Evolutionary conservation across 1,284 basidiomycete species (phyloP), one percentile per base, ranked within the genome.

Genomic region (Xerocomus nothofagi): DNA sequence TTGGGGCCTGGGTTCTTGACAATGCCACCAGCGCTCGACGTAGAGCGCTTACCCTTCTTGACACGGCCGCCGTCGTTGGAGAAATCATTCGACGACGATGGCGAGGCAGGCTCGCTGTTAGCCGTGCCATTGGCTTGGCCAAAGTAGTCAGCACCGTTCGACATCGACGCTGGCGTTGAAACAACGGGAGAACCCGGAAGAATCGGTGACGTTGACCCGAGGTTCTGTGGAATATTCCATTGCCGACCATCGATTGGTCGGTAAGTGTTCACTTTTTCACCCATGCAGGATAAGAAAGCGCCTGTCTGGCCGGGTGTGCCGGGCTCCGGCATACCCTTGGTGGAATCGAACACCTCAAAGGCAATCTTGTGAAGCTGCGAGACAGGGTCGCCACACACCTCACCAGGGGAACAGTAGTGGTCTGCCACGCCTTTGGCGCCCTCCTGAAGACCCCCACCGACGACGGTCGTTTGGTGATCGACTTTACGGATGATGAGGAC

Each of bases 351-450:
- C 9, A 94, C 84, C 71, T 95, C 93, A 57, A 95, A 91, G 0
- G 91, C 93, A 55, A 95, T 86, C 74, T 94, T 98, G 75, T 97
- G 94, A 46, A 97, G 76, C 65, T 98, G 96, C 17, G 92, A 94
- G 20, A 98, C 93, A 5, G 93, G 89, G 63, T 98, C 93, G 4
- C 94, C 93, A 52, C 91, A 88, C 1, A 91, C 84, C 70, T 98
- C 95, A 26, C 92, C 90, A 6, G 84, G 80, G 1, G 82, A 72
- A 58, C 88, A 91, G 64, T 82, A 90, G 60, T 87, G 84, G 63
- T 91, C 87, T 20, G 86, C 84, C 27, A 91, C 85, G 51, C 86
- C 86, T 71, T 91, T 91, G 44, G 88, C 85, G 49, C 88, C 82
- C 52, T 89, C 85, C 60, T 89, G 86, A 18, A 89, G 75, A 18